phyloP scores from a whole-genome alignment of 2,329 filamentous ascomycete genomes.

The Pyricularia grisea region DNA sequence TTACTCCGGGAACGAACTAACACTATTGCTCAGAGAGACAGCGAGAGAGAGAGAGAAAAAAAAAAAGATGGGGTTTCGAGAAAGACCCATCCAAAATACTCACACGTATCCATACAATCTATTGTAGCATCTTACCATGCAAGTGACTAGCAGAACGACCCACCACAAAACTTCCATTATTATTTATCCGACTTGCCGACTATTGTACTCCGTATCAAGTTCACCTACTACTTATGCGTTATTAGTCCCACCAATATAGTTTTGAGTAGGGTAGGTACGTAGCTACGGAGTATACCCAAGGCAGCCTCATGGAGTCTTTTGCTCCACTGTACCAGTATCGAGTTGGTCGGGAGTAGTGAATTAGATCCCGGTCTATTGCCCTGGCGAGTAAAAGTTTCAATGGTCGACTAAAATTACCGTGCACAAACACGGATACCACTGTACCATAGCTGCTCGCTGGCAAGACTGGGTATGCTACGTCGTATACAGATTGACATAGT shows the following conservation, averaged over 20 bases:
- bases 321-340: neutral
- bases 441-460: neutral
- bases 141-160: neutral
- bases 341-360: neutral
- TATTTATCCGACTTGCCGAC: neutral
- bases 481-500: neutral
- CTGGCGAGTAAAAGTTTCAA: neutral
- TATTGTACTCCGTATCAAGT: neutral
- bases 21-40: too few species aligned
- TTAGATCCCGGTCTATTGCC: neutral
- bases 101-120: neutral
- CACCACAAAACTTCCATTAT: neutral
- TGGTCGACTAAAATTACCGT: neutral
- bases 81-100: neutral
- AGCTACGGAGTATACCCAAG: too few species aligned
- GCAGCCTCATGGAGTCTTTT: neutral
- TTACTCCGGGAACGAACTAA: neutral
- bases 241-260: too few species aligned
- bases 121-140: neutral
- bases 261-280: too few species aligned
- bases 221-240: too few species aligned
- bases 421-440: neutral
- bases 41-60: too few species aligned
- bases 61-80: neutral
- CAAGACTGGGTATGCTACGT: neutral